Conservation (phyloP, 208 protist genomes). For the Leishmania mexicana region DNA sequence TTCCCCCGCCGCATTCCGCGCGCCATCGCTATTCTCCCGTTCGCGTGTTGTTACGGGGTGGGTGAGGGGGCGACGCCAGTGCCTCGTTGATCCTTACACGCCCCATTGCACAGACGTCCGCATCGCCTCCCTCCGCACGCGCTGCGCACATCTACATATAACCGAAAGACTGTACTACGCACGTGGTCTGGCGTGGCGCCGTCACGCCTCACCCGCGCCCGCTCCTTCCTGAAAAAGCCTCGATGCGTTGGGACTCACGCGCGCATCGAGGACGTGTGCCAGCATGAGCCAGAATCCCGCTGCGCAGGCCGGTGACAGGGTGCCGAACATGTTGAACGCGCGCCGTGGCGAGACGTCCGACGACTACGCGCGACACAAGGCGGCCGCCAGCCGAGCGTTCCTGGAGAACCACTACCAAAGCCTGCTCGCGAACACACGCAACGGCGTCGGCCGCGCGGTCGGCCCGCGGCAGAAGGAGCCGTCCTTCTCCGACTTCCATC, state of each 20-base stretch:
- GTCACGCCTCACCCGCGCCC: not conserved
- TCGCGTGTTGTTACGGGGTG: not conserved
- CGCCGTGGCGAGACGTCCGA: constrained; percentile 65
- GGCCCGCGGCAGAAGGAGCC: constrained; percentile 77
- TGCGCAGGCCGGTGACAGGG: not conserved
- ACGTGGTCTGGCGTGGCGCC: not conserved
- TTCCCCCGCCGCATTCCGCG: not conserved
- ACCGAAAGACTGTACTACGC: not conserved
- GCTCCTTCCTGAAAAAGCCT: too few relatives aligned
- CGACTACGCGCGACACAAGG: constrained; percentile 82
- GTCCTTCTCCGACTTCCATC: constrained; percentile 80
- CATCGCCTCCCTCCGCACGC: not conserved
- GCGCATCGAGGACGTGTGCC: not conserved
- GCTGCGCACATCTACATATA: not conserved
- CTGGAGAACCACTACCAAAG: constrained; percentile 88
- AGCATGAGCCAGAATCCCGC: constrained; percentile 8
- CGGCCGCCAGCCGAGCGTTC: constrained; percentile 82
- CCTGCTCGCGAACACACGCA: constrained; percentile 58
- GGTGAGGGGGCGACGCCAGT: not conserved
- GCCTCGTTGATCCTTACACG: not conserved
- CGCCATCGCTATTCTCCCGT: not conserved
- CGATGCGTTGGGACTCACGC: not conserved
- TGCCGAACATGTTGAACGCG: constrained; percentile 43
- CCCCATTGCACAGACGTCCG: not conserved
- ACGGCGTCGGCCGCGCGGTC: constrained; percentile 50